phyloP scores from a whole-genome alignment of 352 stramenopile species.

The Phytophthora citricola region DNA sequence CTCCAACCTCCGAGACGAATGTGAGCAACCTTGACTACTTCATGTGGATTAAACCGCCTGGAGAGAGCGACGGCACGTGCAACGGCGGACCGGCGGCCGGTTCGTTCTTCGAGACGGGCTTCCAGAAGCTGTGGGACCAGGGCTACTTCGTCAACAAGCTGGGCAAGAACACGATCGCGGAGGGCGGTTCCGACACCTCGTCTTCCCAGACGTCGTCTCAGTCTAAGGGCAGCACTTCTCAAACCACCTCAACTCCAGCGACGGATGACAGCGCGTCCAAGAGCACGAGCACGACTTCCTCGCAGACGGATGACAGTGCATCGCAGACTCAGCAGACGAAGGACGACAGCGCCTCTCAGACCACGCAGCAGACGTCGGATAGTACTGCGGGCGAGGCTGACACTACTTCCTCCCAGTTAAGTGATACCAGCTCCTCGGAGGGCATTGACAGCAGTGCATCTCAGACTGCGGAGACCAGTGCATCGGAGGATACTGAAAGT shows the following conservation, averaged over 20 bases:
- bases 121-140: conserved; percentile 72
- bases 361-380: conserved; percentile 2
- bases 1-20: conserved; percentile 55
- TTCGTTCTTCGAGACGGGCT: conserved; percentile 62
- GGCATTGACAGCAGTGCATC: conserved; percentile 2
- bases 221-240: conserved; percentile 10
- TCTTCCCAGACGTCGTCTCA: conserved; percentile 22
- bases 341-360: conserved; percentile 15
- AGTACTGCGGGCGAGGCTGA: conserved; percentile 4
- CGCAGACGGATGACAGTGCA: conserved; percentile 11
- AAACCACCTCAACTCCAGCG: conserved; percentile 10
- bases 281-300: not conserved
- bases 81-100: conserved; percentile 48
- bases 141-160: conserved; percentile 50
- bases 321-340: conserved; percentile 2
- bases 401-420: not conserved
- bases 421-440: not conserved
- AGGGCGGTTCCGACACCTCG: conserved; percentile 21
- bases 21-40: conserved; percentile 71
- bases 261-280: conserved; percentile 17
- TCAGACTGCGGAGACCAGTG: not conserved
- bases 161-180: conserved; percentile 31
- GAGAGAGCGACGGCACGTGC: conserved; percentile 73
- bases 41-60: conserved; percentile 74
- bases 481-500: conserved; percentile 3